Conservation (phyloP, 257 asterid species). For the Solanum acaule region DNA sequence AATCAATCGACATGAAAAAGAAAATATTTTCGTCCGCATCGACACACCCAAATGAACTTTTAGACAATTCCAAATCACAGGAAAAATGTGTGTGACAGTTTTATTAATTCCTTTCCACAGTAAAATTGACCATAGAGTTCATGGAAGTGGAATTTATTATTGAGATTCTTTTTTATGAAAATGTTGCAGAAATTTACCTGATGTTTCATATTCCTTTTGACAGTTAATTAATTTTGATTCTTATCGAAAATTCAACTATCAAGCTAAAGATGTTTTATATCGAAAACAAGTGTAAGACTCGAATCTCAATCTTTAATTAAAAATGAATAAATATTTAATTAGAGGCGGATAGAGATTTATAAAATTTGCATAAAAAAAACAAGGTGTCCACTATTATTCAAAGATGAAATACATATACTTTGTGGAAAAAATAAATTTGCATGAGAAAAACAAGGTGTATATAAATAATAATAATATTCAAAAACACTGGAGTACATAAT, state of each 20-base stretch:
- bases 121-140: neutral
- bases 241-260: neutral
- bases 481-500: neutral
- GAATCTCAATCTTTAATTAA: neutral
- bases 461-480: neutral
- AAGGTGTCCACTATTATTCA: neutral
- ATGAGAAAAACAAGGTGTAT: neutral
- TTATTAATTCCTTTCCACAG: neutral
- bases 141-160: neutral
- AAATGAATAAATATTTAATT: neutral
- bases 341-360: neutral
- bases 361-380: neutral
- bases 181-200: neutral
- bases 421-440: neutral
- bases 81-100: neutral
- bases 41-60: neutral
- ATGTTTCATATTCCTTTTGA: neutral
- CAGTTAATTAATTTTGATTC: neutral
- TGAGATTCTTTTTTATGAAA: neutral
- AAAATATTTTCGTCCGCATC: neutral
- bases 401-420: neutral
- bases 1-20: neutral
- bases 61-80: neutral
- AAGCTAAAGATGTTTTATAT: neutral
- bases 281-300: rapidly evolving